Percentiles rank a stretch among this genome's conserved stretches.
Evolutionary conservation across 306 rosid species (phyloP).

Genomic region (Sophora flavescens): DNA sequence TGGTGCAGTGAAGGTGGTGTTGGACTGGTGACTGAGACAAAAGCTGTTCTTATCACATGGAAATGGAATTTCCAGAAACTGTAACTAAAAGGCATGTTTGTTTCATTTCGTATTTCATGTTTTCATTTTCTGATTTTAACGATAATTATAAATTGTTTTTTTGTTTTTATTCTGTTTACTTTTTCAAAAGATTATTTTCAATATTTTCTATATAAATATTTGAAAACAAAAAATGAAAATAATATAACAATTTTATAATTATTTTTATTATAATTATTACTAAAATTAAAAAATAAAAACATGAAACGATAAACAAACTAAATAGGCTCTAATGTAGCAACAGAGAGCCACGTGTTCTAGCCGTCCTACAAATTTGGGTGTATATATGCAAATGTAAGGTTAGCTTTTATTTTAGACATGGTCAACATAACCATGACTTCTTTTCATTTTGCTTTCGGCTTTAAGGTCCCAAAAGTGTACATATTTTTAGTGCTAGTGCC

Average conservation of each 20-base stretch:
- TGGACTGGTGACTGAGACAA: constrained; percentile 28
- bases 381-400: neutral
- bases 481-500: neutral
- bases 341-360: constrained; percentile 40
- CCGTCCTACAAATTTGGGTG: constrained; percentile 40
- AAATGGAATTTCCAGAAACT: constrained; percentile 32
- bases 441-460: constrained; percentile 24
- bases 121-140: too few species aligned
- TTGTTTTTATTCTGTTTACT: too few species aligned
- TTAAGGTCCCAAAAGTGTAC: constrained; percentile 24
- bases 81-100: neutral
- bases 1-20: neutral
- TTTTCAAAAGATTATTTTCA: too few species aligned
- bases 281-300: too few species aligned
- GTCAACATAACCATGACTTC: neutral
- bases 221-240: too few species aligned
- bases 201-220: too few species aligned
- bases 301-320: neutral
- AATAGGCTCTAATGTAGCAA: neutral
- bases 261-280: too few species aligned
- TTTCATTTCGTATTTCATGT: too few species aligned
- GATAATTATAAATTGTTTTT: too few species aligned
- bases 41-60: constrained; percentile 42
- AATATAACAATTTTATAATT: too few species aligned
- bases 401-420: constrained; percentile 31